Evolutionary conservation across 306 rosid species (phyloP).

Genomic region (Quillaja saponaria): DNA sequence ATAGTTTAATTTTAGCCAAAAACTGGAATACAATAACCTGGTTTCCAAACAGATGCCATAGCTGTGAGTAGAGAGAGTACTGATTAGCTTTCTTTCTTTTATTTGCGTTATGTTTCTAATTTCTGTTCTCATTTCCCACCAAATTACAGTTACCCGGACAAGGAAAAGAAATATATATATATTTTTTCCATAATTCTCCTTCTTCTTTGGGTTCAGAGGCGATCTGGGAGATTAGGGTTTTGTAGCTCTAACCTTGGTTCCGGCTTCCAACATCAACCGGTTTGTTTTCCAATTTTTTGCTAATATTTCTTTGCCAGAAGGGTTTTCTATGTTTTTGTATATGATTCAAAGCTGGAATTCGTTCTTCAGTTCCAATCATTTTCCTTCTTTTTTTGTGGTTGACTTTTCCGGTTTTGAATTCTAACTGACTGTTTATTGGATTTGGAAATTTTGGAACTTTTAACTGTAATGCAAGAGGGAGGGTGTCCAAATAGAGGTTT

Average conservation of each 20-base stretch:
- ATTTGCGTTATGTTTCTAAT: neutral
- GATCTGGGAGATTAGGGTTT: slow-evolving; percentile 40
- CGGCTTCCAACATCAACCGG: slow-evolving; percentile 33
- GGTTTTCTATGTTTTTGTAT: neutral
- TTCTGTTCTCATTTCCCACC: slow-evolving; percentile 10
- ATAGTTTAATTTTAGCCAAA: too few relatives aligned
- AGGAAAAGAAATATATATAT: neutral
- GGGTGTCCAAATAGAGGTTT: neutral
- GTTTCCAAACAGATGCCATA: neutral
- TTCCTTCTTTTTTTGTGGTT: neutral
- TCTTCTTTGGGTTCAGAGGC: slow-evolving; percentile 18
- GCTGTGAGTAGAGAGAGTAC: too few relatives aligned
- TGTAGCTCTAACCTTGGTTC: neutral
- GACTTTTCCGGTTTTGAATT: neutral
- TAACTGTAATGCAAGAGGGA: too few relatives aligned
- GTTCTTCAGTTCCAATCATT: neutral
- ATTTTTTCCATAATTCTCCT: neutral
- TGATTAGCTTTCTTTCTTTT: too few relatives aligned
- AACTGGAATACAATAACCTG: neutral
- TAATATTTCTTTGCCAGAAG: neutral
- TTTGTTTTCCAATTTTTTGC: slow-evolving; percentile 32
- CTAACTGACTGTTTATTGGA: neutral
- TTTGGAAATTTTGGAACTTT: neutral
- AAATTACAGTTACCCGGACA: neutral
- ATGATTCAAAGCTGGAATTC: too few relatives aligned